These are phyloP conservation scores for Phaeoacremonium minimum DNA, from an alignment of 2,329 filamentous ascomycete species.

Conservation along the genomic window DNA sequence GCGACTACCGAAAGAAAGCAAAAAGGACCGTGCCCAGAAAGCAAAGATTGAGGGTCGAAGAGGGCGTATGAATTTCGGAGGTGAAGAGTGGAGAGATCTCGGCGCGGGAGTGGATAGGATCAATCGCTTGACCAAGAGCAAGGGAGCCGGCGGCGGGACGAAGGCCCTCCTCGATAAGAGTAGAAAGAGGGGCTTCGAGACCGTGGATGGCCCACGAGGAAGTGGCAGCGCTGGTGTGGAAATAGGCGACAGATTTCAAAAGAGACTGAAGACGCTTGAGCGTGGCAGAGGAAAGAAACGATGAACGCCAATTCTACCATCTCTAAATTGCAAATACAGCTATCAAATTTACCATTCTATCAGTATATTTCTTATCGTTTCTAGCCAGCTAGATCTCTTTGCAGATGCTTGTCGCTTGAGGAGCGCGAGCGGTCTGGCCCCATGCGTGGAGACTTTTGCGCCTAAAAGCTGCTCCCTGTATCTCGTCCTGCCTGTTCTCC, in stretches of 20 bases:
- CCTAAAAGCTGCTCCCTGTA: slow-evolving; percentile 7
- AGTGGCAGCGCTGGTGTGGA: slow-evolving; percentile 50
- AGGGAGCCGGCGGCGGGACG: slow-evolving; percentile 50
- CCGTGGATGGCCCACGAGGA: slow-evolving; percentile 62
- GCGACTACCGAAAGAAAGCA: slow-evolving; percentile 78
- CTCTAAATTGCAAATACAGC: too few species aligned
- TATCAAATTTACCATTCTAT: background rate
- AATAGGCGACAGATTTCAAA: slow-evolving; percentile 72
- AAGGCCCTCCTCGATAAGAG: slow-evolving; percentile 73
- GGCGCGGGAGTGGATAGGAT: slow-evolving; percentile 85
- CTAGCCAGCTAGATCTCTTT: background rate
- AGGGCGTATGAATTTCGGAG: slow-evolving; percentile 68
- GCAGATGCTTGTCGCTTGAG: too few species aligned
- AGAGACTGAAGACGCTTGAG: slow-evolving; percentile 58
- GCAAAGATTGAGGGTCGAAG: slow-evolving; percentile 43
- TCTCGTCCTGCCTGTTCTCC: slow-evolving; percentile 6
- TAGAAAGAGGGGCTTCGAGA: slow-evolving; percentile 71
- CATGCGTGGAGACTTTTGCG: too few species aligned
- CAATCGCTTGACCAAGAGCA: slow-evolving; percentile 72
- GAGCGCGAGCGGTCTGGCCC: too few species aligned
- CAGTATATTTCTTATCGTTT: too few species aligned
- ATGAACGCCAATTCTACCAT: background rate
- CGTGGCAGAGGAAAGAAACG: slow-evolving; percentile 17
- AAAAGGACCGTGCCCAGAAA: slow-evolving; percentile 75
- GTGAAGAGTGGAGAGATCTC: slow-evolving; percentile 87